phyloP scores from a whole-genome alignment of 108 stramenopile species.

The Nannochloropsis salina region DNA sequence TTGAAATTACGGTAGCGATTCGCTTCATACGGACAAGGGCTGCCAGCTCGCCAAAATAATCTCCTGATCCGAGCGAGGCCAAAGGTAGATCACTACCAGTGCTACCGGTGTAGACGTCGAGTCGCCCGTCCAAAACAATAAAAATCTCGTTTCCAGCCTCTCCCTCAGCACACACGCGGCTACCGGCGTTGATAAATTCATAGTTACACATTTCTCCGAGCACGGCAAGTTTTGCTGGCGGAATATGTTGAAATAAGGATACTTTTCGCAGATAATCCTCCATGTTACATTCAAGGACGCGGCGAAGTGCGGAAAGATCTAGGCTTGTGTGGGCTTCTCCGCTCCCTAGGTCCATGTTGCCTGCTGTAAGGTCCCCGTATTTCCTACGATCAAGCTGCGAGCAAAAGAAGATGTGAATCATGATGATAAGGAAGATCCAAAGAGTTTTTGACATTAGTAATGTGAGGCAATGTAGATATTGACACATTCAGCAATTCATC shows the following conservation, averaged over 20 bases:
- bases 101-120: not conserved
- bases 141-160: not conserved
- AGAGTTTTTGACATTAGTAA: not conserved
- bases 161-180: not conserved
- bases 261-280: not conserved
- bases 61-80: not conserved
- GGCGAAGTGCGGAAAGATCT: not conserved
- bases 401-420: not conserved
- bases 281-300: slow-evolving; percentile 1
- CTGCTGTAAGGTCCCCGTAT: not conserved
- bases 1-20: not conserved
- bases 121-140: not conserved
- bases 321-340: not conserved
- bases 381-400: slow-evolving; percentile 15
- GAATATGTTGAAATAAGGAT: not conserved
- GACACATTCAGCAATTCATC: too few species aligned
- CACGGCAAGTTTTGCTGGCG: not conserved
- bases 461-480: too few species aligned
- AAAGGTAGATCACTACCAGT: not conserved
- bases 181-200: not conserved
- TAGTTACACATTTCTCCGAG: slow-evolving; percentile 20
- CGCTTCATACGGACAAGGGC: not conserved
- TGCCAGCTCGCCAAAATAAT: not conserved
- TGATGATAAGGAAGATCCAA: not conserved
- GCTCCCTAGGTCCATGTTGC: not conserved